Evolutionary conservation across 441 rosid species (phyloP), one percentile per base, ranked within the genome.

Genomic region (Dalechampia spathulata): DNA sequence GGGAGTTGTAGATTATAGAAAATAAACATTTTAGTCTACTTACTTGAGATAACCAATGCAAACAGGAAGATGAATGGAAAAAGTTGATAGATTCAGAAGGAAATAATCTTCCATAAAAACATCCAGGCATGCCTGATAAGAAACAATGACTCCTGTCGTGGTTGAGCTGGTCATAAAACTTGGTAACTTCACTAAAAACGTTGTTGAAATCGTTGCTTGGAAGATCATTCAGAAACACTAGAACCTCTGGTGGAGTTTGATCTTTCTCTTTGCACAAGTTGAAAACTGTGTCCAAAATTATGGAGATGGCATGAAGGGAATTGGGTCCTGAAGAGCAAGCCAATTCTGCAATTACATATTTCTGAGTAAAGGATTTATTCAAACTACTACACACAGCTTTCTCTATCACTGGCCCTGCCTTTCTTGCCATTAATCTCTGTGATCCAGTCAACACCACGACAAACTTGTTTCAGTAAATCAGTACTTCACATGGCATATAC

Each of bases 1-100:
- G n/a, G n/a, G n/a, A 30, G 8, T 8, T 30, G 34, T 30, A 30
- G 4, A 30, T 30, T 8, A 30, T 3, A 30, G 34, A 30, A 30
- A 30, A 30, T 30, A 8, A 3, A 3, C 4, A 30, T 30, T 8
- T 30, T 30, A 30, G 34, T 30, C 8, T 30, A 43, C 53, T 38
- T 45, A 80, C 83, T 77, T 75, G 75, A n/a, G 83, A 80, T 26
- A 80, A 80, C 82, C 77, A 80, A 46, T 78, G 77, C 17, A 75
- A 74, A 53, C 74, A 68, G 26, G 59, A 59, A 45, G 69, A 63
- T 41, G 79, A 73, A 52, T 75, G 79, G 27, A 80, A 71, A 50
- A 80, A 69, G 48, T 71, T 76, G 44, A 78, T 48, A 55, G 59
- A 58, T 10, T 63, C 65, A 3, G 72, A 57, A 3, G 68, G 76